Evolutionary conservation across 257 asterid species (phyloP).

Genomic region (Orobanche coerulescens): DNA sequence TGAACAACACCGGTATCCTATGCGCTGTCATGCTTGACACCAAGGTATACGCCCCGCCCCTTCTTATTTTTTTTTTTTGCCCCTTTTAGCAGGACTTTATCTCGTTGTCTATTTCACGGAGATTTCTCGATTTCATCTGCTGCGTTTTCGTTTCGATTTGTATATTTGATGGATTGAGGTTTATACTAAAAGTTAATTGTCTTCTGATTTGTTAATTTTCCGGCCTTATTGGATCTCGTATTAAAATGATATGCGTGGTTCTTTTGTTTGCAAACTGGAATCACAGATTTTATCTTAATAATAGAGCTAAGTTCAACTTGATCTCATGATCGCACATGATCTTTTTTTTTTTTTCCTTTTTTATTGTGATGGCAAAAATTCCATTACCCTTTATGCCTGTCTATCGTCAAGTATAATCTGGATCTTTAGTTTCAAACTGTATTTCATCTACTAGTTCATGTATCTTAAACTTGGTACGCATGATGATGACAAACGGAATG

Average conservation of each 20-base stretch:
- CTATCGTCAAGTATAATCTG: not conserved
- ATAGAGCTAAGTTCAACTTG: not conserved
- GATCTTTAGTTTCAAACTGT: not conserved
- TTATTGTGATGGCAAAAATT: conserved; percentile 5
- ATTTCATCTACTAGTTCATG: not conserved
- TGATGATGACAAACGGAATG: not conserved
- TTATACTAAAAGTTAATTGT: not conserved
- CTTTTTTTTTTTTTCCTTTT: not conserved
- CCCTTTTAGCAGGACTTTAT: not conserved
- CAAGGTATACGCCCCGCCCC: conserved; percentile 31
- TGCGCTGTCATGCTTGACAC: conserved; percentile 79
- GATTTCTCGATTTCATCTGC: not conserved
- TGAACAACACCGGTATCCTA: conserved; percentile 65
- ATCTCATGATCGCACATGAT: not conserved
- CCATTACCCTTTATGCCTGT: not conserved
- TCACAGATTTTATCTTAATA: not conserved
- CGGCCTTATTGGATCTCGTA: not conserved
- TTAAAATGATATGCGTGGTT: not conserved
- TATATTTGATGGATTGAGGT: not conserved
- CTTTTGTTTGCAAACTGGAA: not conserved
- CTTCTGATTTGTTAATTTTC: not conserved
- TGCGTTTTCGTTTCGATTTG: not conserved
- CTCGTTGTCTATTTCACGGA: not conserved
- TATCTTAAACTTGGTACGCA: no score
- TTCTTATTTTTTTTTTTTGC: not conserved